A percentile compares a stretch with the other conserved stretches of the same genome.
Conservation (phyloP, 1,284 basidiomycete genomes). For the Ustilago bromivora region DNA sequence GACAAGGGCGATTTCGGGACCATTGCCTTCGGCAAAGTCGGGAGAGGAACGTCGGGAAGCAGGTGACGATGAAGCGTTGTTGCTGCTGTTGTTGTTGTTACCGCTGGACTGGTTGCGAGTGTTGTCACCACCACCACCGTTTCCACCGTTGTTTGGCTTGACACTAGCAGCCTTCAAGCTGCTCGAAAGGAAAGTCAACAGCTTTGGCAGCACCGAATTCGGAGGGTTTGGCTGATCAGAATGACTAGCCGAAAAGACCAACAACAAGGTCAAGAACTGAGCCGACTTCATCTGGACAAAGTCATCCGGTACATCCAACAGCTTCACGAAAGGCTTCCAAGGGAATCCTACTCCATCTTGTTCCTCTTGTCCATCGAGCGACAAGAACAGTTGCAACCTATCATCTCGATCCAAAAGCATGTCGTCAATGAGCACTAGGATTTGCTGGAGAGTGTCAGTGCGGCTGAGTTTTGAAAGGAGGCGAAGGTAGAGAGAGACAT, state of each 20-base stretch:
- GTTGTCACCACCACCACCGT: conserved; percentile 3
- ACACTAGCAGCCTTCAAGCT: conserved; percentile 36
- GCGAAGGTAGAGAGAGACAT: conserved; percentile 88
- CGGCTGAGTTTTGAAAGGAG: conserved; percentile 92
- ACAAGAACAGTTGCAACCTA: conserved; percentile 67
- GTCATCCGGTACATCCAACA: conserved; percentile 87
- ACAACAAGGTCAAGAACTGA: conserved; percentile 86
- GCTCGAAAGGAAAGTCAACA: conserved; percentile 51
- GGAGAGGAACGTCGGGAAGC: conserved; percentile 39
- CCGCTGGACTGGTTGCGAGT: conserved; percentile 7
- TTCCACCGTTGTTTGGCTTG: conserved; percentile 19
- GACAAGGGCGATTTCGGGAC: conserved; percentile 89
- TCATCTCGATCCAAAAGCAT: conserved; percentile 78
- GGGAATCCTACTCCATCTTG: conserved; percentile 78
- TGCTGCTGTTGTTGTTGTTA: conserved; percentile 7
- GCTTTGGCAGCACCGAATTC: conserved; percentile 35
- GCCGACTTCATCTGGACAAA: conserved; percentile 90
- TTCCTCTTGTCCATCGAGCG: conserved; percentile 46
- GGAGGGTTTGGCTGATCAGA: conserved; percentile 44
- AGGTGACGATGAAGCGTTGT: conserved; percentile 22
- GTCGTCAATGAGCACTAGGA: conserved; percentile 90
- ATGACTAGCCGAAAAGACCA: conserved; percentile 70
- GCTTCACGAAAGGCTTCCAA: conserved; percentile 83
- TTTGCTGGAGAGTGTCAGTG: conserved; percentile 92
- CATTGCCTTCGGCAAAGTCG: conserved; percentile 73